These are phyloP conservation scores for Populus ilicifolia DNA, from an alignment of 345 rosid genomes.

Conservation along the genomic window DNA sequence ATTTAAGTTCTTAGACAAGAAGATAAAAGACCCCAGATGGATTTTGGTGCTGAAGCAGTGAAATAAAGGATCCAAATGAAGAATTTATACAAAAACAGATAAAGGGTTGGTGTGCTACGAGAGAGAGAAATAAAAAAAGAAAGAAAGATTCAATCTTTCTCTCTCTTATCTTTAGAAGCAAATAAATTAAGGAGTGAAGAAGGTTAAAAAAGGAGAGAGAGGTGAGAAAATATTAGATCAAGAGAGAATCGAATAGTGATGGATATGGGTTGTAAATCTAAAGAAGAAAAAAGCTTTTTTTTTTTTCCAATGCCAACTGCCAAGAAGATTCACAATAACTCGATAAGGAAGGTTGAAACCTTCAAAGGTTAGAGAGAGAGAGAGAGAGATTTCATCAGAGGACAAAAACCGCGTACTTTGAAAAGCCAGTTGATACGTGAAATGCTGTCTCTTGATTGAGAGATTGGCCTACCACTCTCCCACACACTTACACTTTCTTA, in stretches of 20 bases:
- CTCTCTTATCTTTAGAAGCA: not conserved
- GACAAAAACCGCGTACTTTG: constrained; percentile 28
- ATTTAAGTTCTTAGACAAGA: not conserved
- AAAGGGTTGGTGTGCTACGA: not conserved
- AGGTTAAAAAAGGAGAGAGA: not conserved
- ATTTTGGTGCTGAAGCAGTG: not conserved
- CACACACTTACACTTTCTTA: not conserved
- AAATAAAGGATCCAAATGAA: not conserved
- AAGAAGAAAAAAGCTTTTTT: not conserved
- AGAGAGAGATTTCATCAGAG: not conserved
- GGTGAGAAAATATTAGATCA: not conserved
- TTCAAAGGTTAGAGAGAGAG: constrained; percentile 17
- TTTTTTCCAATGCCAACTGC: constrained; percentile 1
- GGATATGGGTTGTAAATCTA: constrained; percentile 15
- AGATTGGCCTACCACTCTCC: not conserved
- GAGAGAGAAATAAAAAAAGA: not conserved
- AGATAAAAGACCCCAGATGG: not conserved
- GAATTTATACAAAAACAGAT: not conserved
- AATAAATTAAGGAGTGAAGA: not conserved
- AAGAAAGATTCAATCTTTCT: not conserved
- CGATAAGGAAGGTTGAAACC: constrained; percentile 16
- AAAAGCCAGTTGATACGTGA: constrained; percentile 22
- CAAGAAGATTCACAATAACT: not conserved
- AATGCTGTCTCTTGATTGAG: not conserved
- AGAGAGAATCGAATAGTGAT: not conserved